phyloP scores from a whole-genome alignment of 495 filamentous ascomycete genomes.

The Aspergillus steynii region DNA sequence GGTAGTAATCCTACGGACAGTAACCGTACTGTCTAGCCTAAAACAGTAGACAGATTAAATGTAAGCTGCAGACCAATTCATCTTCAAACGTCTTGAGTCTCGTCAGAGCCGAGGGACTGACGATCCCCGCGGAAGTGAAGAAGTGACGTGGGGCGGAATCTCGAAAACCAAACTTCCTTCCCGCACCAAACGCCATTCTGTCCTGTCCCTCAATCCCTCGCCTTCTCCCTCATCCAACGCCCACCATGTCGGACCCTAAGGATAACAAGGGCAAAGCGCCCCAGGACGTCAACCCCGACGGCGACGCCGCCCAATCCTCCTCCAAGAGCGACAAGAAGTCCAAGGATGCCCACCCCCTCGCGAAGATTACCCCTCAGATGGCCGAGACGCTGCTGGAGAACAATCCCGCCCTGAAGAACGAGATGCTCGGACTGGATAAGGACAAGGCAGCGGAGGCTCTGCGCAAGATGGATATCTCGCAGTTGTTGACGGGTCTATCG shows the following conservation, averaged over 20 bases:
- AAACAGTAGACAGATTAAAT: background rate
- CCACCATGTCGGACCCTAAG: constrained; percentile 40
- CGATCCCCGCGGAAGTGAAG: background rate
- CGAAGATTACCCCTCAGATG: constrained; percentile 42
- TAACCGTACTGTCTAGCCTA: too few relatives aligned
- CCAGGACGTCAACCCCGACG: constrained; percentile 19
- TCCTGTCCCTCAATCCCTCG: constrained; percentile 11
- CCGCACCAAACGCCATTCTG: constrained; percentile 14
- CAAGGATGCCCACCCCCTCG: constrained; percentile 28
- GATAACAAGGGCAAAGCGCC: constrained; percentile 45
- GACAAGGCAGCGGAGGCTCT: constrained; percentile 61
- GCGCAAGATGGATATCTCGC: constrained; percentile 70
- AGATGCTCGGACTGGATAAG: constrained; percentile 45
- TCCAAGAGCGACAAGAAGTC: constrained; percentile 27
- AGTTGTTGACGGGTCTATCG: constrained; percentile 79
- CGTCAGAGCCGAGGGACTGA: too few relatives aligned
- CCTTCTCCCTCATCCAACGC: constrained; percentile 18
- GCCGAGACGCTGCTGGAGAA: constrained; percentile 46
- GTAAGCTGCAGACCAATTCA: background rate
- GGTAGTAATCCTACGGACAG: too few relatives aligned
- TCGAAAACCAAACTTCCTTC: constrained; percentile 20
- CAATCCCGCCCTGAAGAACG: constrained; percentile 52
- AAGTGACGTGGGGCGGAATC: constrained; percentile 34
- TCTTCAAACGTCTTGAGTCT: too few relatives aligned
- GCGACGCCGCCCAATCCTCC: constrained; percentile 14